Conservation (phyloP, 83 land plant genomes). For the Diphasiastrum complanatum region DNA sequence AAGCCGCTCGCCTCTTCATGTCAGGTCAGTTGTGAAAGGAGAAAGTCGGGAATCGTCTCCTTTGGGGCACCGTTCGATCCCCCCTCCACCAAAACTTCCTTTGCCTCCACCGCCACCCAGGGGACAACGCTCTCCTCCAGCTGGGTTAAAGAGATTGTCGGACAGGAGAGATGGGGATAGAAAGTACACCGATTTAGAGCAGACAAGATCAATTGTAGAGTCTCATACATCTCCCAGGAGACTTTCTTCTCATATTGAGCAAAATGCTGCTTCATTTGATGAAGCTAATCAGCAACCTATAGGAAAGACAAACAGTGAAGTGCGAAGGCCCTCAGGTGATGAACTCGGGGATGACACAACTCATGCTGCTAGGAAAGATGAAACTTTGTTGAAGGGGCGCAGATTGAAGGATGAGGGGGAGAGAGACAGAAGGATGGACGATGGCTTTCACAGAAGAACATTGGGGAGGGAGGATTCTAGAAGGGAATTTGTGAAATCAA, state of each 20-base stretch:
- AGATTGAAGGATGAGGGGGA: not conserved
- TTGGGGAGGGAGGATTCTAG: too few species aligned
- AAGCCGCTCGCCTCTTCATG: not conserved
- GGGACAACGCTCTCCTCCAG: constrained; percentile 6
- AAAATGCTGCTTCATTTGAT: not conserved
- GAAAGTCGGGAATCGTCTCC: not conserved
- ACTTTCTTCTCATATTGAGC: not conserved
- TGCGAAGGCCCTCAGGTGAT: not conserved
- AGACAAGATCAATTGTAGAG: too few species aligned
- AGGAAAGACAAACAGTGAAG: not conserved
- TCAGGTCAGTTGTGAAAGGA: not conserved
- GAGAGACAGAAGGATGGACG: too few species aligned
- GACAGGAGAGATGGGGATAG: constrained; percentile 6
- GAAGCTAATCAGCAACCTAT: not conserved
- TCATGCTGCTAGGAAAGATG: not conserved
- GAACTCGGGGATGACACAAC: not conserved
- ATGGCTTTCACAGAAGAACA: too few species aligned
- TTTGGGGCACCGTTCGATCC: not conserved
- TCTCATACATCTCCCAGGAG: not conserved
- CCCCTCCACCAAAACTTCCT: constrained; percentile 7
- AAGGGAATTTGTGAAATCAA: too few species aligned
- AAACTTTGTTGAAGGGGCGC: not conserved
- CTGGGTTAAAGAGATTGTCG: not conserved
- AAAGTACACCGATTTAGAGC: not conserved
- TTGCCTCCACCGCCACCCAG: constrained; percentile 12